Base-by-base conservation (phyloP, 2,329 filamentous ascomycete genomes). In the Sclerotiophoma versabilis region DNA sequence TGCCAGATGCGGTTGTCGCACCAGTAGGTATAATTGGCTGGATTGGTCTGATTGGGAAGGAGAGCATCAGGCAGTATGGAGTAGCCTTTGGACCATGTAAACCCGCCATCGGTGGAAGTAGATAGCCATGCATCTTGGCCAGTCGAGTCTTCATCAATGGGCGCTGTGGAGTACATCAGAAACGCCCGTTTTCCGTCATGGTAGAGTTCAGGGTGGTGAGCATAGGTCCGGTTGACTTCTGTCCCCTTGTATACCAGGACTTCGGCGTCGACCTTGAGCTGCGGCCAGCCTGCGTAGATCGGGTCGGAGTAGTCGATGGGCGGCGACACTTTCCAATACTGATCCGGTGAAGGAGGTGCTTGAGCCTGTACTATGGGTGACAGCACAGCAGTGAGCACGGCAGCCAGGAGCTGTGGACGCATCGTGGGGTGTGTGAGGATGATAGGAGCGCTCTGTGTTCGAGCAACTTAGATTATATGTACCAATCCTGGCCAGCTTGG, bases 1-100 rank as follows among this genome's bases (percentile, higher is more conserved):
- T 57, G 53, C 57, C 57, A 59, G 14, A 59, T 54, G 17, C 49
- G 45, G 22, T 56, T 56, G 36, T 57, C 33, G 42, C 57, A 59
- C 57, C 57, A 59, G 41, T 57, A 59, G 9, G 57, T 50, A 34
- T 59, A 59, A 30, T 59, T 59, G 19, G 57, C 57, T 9, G 57
- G 26, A 5, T 23, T 30, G 5, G 57, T 51, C 22, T 59, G 57
- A 15, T 59, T 59, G 14, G 39, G 45, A 1, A 59, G 38, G 5
- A 57, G 52, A 6, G 57, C 57, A 15, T 41, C 53, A 4, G 57
- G 57, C 6, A 59, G 44, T 11, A 59, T 59, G 12, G 45, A 42
- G 17, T 47, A 54, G 22, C 57, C 53, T n/a, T 51, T 49, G 3
- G 49, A 57, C 57, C 57, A 59, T 2, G 46, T 59, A n/a, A 47